A percentile compares a stretch with the other conserved stretches of the same genome.
These are phyloP conservation scores for Penicillium italicum DNA, from an alignment of 2,329 filamentous ascomycete species.

Conservation along the genomic window DNA sequence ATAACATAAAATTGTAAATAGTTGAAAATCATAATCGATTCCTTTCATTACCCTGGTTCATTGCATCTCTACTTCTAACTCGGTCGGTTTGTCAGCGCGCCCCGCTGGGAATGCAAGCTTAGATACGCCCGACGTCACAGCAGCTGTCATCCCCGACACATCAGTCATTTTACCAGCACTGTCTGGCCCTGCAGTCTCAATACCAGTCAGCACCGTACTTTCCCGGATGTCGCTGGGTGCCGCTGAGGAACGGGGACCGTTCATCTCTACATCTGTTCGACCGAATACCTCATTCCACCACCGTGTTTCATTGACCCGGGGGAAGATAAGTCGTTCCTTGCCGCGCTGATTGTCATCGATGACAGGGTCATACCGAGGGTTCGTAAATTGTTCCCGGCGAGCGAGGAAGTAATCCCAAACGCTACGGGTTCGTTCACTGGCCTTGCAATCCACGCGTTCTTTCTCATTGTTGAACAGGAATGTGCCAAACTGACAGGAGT, in stretches of 20 bases:
- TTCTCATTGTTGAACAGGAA: slow-evolving; percentile 96
- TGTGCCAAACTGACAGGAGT: slow-evolving; percentile 94
- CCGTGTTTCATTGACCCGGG: slow-evolving; percentile 69
- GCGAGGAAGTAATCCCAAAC: slow-evolving; percentile 96
- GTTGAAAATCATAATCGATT: neutral
- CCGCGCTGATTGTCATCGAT: slow-evolving; percentile 77
- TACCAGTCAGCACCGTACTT: slow-evolving; percentile 53
- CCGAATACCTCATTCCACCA: slow-evolving; percentile 95
- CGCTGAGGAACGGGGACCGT: slow-evolving; percentile 57
- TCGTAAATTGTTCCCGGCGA: slow-evolving; percentile 74
- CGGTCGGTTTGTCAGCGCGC: slow-evolving; percentile 25
- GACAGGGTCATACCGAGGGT: slow-evolving; percentile 69
- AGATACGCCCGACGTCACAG: slow-evolving; percentile 46
- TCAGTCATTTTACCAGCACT: slow-evolving; percentile 35
- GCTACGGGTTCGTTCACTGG: slow-evolving; percentile 70
- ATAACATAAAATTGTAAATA: slow-evolving; percentile 8
- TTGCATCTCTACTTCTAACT: slow-evolving; percentile 52
- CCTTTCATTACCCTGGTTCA: slow-evolving; percentile 23
- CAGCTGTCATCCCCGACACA: slow-evolving; percentile 38
- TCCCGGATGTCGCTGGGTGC: slow-evolving; percentile 35
- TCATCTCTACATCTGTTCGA: slow-evolving; percentile 88
- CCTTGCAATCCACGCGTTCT: slow-evolving; percentile 68
- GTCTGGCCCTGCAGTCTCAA: slow-evolving; percentile 54
- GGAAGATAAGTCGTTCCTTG: slow-evolving; percentile 79
- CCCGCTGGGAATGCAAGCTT: slow-evolving; percentile 42